Evolutionary conservation across 345 rosid species (phyloP).

Genomic region (Lepidium didymum): DNA sequence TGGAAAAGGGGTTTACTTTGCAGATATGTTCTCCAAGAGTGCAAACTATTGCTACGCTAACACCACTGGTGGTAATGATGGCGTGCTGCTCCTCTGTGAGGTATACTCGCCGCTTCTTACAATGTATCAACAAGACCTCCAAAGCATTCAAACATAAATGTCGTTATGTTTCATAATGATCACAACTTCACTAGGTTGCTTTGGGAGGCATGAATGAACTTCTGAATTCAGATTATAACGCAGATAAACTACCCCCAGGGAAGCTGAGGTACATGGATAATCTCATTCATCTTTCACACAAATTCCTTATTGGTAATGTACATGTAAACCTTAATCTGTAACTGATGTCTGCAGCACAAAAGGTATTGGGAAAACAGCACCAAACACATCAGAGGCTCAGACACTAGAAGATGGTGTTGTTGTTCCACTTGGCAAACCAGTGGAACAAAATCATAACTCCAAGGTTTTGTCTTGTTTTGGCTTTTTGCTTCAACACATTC

Average conservation of each 20-base stretch:
- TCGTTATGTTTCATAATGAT: slow-evolving; percentile 1
- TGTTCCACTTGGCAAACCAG: slow-evolving; percentile 80
- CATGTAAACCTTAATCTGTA: neutral
- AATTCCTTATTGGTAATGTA: neutral
- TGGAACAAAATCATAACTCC: slow-evolving; percentile 24
- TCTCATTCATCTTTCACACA: slow-evolving; percentile 1
- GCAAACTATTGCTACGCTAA: slow-evolving; percentile 79
- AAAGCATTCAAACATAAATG: neutral
- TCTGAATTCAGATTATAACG: slow-evolving; percentile 46
- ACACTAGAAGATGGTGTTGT: slow-evolving; percentile 52
- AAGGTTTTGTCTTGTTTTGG: slow-evolving; percentile 17
- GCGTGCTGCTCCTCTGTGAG: slow-evolving; percentile 88
- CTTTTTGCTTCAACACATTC: neutral
- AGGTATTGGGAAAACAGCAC: slow-evolving; percentile 72
- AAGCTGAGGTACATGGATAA: slow-evolving; percentile 53
- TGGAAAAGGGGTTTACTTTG: slow-evolving; percentile 95
- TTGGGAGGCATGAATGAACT: slow-evolving; percentile 87
- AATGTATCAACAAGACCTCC: neutral
- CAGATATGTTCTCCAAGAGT: slow-evolving; percentile 97
- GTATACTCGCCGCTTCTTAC: slow-evolving; percentile 25
- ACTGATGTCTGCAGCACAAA: slow-evolving; percentile 53
- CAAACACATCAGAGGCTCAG: slow-evolving; percentile 53
- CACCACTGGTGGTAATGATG: slow-evolving; percentile 33
- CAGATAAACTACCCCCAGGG: slow-evolving; percentile 67
- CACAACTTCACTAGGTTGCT: slow-evolving; percentile 54